Evolutionary conservation across 345 rosid species (phyloP).

Genomic region (Triadica sebifera): DNA sequence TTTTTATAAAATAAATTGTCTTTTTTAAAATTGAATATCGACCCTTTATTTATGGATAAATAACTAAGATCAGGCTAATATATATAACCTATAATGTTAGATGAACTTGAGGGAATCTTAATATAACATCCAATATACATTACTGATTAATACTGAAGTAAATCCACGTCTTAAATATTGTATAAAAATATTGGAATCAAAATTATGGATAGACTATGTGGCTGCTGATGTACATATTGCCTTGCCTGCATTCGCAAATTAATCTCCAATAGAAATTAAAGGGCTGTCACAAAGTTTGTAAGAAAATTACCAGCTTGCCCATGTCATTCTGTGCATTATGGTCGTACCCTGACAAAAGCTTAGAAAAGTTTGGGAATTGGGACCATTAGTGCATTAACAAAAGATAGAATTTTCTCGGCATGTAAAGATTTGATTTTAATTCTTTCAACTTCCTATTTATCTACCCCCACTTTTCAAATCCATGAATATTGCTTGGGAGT

Average conservation of each 20-base stretch:
- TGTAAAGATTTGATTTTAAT: background rate
- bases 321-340: background rate
- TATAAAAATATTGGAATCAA: background rate
- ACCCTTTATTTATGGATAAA: no score
- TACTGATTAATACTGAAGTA: conserved; percentile 14
- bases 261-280: background rate
- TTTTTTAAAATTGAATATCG: no score
- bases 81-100: no score
- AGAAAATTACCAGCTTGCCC: background rate
- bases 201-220: background rate
- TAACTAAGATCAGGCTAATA: no score
- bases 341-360: background rate
- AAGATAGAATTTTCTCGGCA: background rate
- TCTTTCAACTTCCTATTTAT: no score
- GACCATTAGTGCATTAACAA: background rate
- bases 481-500: background rate
- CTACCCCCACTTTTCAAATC: background rate
- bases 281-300: background rate
- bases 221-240: background rate
- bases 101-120: no score
- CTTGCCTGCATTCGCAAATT: background rate
- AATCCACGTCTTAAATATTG: background rate
- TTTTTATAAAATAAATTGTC: no score
- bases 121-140: conserved; percentile 15
- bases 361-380: background rate